A percentile compares a stretch with the other conserved stretches of the same genome.
These are phyloP conservation scores for Trametes meyenii DNA, from an alignment of 768 basidiomycete species.

Conservation along the genomic window DNA sequence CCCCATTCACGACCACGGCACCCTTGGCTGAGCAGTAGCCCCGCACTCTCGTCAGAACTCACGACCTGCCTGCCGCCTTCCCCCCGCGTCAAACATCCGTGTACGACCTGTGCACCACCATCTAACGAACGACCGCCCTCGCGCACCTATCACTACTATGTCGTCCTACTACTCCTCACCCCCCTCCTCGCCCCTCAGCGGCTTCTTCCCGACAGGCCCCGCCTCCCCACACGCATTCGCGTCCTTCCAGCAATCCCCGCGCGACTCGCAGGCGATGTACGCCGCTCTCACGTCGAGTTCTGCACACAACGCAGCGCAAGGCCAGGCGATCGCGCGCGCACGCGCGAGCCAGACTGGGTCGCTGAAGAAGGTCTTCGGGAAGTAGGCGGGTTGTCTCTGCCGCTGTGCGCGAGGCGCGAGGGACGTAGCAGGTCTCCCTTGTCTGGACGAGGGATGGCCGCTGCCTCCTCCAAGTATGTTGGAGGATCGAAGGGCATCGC, in stretches of 20 bases:
- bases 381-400: background rate
- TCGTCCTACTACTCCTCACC: constrained; percentile 34
- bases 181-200: constrained; percentile 29
- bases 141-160: constrained; percentile 25
- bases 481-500: background rate
- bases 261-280: constrained; percentile 37
- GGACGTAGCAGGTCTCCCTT: background rate
- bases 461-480: background rate
- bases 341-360: constrained; percentile 14
- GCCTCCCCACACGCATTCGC: constrained; percentile 40
- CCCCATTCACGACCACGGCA: background rate
- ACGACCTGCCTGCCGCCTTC: background rate
- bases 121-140: constrained; percentile 1
- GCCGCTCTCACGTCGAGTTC: constrained; percentile 29
- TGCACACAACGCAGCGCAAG: constrained; percentile 16
- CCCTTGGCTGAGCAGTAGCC: background rate
- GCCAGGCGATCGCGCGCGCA: constrained; percentile 1
- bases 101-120: background rate
- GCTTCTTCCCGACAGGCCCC: constrained; percentile 40
- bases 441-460: constrained; percentile 2
- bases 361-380: constrained; percentile 15
- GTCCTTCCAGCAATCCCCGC: constrained; percentile 38
- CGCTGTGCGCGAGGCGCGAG: background rate
- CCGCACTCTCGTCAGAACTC: background rate
- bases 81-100: background rate